Conservation (phyloP, 2,329 filamentous ascomycete species). For the Herpomyces periplanetae region DNA sequence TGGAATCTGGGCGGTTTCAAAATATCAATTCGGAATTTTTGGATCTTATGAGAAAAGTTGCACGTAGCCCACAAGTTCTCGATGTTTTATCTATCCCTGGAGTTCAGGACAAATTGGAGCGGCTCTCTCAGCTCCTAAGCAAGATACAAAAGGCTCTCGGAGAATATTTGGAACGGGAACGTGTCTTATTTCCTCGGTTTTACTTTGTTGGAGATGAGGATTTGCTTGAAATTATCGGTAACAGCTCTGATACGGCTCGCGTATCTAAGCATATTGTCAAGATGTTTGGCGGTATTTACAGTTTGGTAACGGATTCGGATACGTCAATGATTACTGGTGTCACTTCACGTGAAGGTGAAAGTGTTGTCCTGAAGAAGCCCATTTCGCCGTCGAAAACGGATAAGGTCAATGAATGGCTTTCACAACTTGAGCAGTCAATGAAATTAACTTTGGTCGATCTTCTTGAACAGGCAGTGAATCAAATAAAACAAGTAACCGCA, state of each 20-base stretch:
- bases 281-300: constrained; percentile 92
- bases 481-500: constrained; percentile 39
- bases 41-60: constrained; percentile 96
- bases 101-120: constrained; percentile 76
- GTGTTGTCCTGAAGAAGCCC: constrained; percentile 48
- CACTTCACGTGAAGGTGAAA: constrained; percentile 75
- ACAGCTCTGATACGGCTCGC: constrained; percentile 80
- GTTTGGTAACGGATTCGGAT: constrained; percentile 63
- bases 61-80: constrained; percentile 73
- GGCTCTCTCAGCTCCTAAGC: constrained; percentile 78
- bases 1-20: constrained; percentile 82
- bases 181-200: constrained; percentile 86
- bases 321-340: constrained; percentile 61
- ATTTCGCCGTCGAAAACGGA: constrained; percentile 77
- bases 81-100: constrained; percentile 86
- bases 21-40: constrained; percentile 98
- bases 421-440: constrained; percentile 64
- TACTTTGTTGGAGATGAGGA: constrained; percentile 99
- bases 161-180: constrained; percentile 89
- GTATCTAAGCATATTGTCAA: constrained; percentile 98
- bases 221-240: constrained; percentile 90
- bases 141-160: constrained; percentile 97
- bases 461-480: constrained; percentile 42
- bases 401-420: constrained; percentile 96
- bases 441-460: constrained; percentile 70